These are phyloP conservation scores for Hamiltosporidium tvaerminnensis DNA, from an alignment of 371 early-diverging fungal genomes.

Conservation along the genomic window DNA sequence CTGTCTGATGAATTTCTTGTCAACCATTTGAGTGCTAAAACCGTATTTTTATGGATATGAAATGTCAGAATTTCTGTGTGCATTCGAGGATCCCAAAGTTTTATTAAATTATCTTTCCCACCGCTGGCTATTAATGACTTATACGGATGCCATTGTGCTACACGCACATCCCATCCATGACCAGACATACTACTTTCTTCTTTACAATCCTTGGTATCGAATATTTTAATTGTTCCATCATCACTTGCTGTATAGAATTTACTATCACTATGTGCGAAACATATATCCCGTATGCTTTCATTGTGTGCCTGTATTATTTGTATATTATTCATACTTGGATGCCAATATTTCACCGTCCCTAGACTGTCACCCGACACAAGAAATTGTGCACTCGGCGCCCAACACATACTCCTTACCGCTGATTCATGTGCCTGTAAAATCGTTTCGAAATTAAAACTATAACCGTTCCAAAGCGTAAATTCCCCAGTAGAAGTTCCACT, in stretches of 20 bases:
- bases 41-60: slow-evolving; percentile 86
- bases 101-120: slow-evolving; percentile 85
- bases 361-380: slow-evolving; percentile 82
- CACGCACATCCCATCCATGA: slow-evolving; percentile 97
- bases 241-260: slow-evolving; percentile 92
- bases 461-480: slow-evolving; percentile 95
- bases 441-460: slow-evolving; percentile 96
- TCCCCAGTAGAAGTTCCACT: slow-evolving; percentile 91
- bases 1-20: slow-evolving; percentile 91
- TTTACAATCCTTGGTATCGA: slow-evolving; percentile 71
- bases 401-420: slow-evolving; percentile 73
- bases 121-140: slow-evolving; percentile 86
- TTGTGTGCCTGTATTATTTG: slow-evolving; percentile 77
- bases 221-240: slow-evolving; percentile 83
- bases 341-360: slow-evolving; percentile 95
- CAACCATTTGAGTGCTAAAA: slow-evolving; percentile 74
- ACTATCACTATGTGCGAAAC: slow-evolving; percentile 68
- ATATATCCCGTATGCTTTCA: slow-evolving; percentile 70
- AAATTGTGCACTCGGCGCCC: slow-evolving; percentile 88
- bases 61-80: slow-evolving; percentile 70
- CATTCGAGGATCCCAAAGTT: slow-evolving; percentile 93
- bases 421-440: slow-evolving; percentile 66
- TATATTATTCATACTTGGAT: slow-evolving; percentile 87
- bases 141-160: slow-evolving; percentile 90
- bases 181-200: slow-evolving; percentile 63